Percentiles rank a stretch among this genome's conserved stretches.
Conservation (phyloP, 768 basidiomycete genomes). For the Russula griseocarnosa region DNA sequence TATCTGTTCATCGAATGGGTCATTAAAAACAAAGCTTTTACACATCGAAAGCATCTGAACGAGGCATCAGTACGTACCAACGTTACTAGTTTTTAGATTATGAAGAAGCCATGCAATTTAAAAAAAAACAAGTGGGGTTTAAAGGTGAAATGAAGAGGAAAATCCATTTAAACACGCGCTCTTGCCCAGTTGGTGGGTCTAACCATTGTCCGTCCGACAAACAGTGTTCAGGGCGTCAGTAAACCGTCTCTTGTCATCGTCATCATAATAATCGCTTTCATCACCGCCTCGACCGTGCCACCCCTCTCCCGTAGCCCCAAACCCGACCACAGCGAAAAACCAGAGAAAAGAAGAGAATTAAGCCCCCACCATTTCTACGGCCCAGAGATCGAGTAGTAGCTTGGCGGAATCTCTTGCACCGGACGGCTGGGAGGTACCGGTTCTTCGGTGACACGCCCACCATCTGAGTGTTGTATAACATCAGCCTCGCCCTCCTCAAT, state of each 20-base stretch:
- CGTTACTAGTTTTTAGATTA: neutral
- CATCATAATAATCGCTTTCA: neutral
- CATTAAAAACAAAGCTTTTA: no score
- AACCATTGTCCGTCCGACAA: neutral
- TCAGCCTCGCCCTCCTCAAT: slow-evolving; percentile 15
- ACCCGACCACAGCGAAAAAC: neutral
- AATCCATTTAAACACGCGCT: neutral
- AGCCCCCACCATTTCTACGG: neutral
- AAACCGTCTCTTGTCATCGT: neutral
- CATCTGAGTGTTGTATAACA: slow-evolving; percentile 35
- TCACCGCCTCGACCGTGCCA: no score
- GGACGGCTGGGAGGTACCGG: slow-evolving; percentile 14
- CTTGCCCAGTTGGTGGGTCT: neutral
- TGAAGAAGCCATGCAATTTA: neutral
- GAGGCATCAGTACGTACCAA: neutral
- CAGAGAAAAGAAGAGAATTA: neutral
- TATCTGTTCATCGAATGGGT: no score
- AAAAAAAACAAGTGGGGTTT: neutral
- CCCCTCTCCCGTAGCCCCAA: neutral
- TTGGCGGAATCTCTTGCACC: slow-evolving; percentile 30
- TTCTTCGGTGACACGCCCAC: slow-evolving; percentile 25
- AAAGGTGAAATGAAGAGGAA: neutral
- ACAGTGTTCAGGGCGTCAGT: neutral
- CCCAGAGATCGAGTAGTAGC: slow-evolving; percentile 11
- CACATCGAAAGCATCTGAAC: neutral